phyloP scores from a whole-genome alignment of 345 rosid genomes.

The Sisymbrium irio region DNA sequence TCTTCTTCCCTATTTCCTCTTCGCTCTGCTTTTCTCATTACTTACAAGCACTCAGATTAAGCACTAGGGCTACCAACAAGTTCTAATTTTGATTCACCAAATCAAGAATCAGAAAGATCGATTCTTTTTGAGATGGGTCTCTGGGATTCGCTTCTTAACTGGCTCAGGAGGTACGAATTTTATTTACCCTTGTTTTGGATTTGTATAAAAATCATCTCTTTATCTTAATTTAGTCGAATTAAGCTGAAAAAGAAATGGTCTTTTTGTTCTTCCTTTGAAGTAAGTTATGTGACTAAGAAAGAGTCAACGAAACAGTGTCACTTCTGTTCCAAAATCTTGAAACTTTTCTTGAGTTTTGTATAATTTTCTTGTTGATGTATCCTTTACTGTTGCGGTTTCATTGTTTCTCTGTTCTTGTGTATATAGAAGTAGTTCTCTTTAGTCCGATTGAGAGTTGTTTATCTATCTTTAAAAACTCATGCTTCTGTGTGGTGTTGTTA shows the following conservation, averaged over 20 bases:
- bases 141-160: constrained; percentile 40
- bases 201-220: neutral
- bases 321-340: neutral
- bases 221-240: too few relatives aligned
- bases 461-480: neutral
- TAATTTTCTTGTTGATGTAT: neutral
- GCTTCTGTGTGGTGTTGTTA: neutral
- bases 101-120: neutral
- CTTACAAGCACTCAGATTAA: too few relatives aligned
- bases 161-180: constrained; percentile 33
- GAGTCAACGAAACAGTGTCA: neutral
- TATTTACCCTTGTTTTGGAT: neutral
- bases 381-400: neutral
- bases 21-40: constrained; percentile 14
- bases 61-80: neutral
- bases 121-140: constrained; percentile 34
- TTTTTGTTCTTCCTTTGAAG: too few relatives aligned
- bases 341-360: neutral
- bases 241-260: too few relatives aligned
- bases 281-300: too few relatives aligned
- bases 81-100: neutral
- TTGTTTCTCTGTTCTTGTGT: neutral
- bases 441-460: too few relatives aligned
- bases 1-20: neutral
- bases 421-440: neutral